Percentiles rank a stretch among this genome's conserved stretches.
phyloP scores from a whole-genome alignment of 1,139 yeast species.

The Nematodospora anomalae region DNA sequence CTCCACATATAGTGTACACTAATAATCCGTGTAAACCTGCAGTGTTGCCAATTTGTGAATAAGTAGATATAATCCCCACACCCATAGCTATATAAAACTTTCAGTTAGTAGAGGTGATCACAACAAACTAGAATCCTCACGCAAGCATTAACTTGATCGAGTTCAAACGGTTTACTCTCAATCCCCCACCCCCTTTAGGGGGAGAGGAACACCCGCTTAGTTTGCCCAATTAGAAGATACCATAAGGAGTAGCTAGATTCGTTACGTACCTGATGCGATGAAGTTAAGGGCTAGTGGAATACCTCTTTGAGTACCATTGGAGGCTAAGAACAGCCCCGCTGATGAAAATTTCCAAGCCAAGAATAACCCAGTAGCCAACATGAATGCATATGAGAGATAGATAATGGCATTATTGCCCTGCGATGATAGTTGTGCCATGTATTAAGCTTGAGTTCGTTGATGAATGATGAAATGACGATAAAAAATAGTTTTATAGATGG shows the following conservation, averaged over 20 bases:
- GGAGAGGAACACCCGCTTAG: slow-evolving; percentile 1
- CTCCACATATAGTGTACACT: slow-evolving; percentile 79
- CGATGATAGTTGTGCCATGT: slow-evolving; percentile 35
- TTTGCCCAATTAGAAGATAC: slow-evolving; percentile 10
- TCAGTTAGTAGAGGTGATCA: slow-evolving; percentile 17
- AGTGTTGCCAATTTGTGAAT: slow-evolving; percentile 80
- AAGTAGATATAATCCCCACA: slow-evolving; percentile 83
- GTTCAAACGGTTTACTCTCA: slow-evolving; percentile 80
- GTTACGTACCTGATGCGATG: slow-evolving; percentile 85
- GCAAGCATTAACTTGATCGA: slow-evolving; percentile 90
- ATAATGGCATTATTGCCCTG: slow-evolving; percentile 69
- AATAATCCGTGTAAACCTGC: slow-evolving; percentile 87
- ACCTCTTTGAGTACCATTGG: slow-evolving; percentile 79
- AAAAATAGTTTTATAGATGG: too few relatives aligned
- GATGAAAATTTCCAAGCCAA: slow-evolving; percentile 55
- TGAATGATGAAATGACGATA: too few relatives aligned
- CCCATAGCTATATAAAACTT: slow-evolving; percentile 64
- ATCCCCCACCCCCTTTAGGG: too few relatives aligned
- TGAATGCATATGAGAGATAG: slow-evolving; percentile 68
- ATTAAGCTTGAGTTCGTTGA: too few relatives aligned
- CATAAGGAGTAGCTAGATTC: too few relatives aligned
- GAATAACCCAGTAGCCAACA: slow-evolving; percentile 59
- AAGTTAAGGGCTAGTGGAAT: slow-evolving; percentile 82
- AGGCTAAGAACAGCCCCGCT: slow-evolving; percentile 59
- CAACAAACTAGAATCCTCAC: slow-evolving; percentile 58